Base-by-base conservation (phyloP, 768 basidiomycete genomes). In the Xerocomellus chrysenteron region DNA sequence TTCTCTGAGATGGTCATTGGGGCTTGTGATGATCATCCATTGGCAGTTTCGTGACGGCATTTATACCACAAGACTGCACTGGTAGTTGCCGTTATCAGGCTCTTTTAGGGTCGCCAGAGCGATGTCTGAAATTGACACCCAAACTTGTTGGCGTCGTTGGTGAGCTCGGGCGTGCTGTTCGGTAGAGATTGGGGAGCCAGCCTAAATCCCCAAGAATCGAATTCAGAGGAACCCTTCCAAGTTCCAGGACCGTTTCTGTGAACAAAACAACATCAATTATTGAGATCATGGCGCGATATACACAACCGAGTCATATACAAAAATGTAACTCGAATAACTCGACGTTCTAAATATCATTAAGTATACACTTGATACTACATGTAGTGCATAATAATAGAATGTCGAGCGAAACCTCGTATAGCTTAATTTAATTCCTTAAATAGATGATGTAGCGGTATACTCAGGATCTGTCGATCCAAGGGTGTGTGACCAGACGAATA, bases 401-500 rank as follows among this genome's bases (percentile, higher is more conserved):
- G 19, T 37, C 5, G 19, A 55, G 41, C 14, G 32, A 17, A 56
- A 43, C 17, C 17, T 35, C 14, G n/a, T 32, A 32, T 37, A 46
- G 41, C 26, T 50, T 67, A 58, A 66, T 7, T 65, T 64, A 67
- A 37, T 30, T 11, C 12, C 48, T 50, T 64, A 59, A 64, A 62
- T 62, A 35, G 42, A n/a, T 57, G 35, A 28, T 51, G 47, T 11
- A n/a, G 7, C 7, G 33, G 56, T 48, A 35, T 16, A 8, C 39
- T 73, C 48, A 73, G 32, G 62, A 59, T 44, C 59, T 59, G 53
- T 72, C 68, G 13, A 72, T 35, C 73, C 76, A 85, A 2, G 84
- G 73, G 52, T 89, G 84, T 3, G 86, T 86, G 39, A 86, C 86
- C 39, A 88, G 65, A 50, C 80, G 77, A 33, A 88, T 82, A 4